Evolutionary conservation across 768 basidiomycete species (phyloP).

Genomic region (Mycena galopus): DNA sequence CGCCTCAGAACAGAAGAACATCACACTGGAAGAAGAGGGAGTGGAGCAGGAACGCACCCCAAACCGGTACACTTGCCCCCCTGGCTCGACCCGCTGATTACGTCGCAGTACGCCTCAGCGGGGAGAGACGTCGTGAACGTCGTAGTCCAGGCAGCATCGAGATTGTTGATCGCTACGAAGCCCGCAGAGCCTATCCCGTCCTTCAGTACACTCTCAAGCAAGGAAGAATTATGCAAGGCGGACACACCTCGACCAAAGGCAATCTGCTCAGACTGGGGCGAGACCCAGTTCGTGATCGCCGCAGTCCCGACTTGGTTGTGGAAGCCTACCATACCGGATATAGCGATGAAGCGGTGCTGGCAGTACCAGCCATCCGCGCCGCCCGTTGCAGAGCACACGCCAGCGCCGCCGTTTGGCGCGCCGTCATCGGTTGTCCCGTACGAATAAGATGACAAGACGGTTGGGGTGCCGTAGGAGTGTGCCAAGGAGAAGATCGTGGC

Average conservation of each 20-base stretch:
- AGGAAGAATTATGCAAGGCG: not conserved
- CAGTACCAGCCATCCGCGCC: slow-evolving; percentile 74
- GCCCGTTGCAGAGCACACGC: slow-evolving; percentile 61
- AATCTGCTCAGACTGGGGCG: slow-evolving; percentile 69
- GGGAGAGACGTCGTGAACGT: slow-evolving; percentile 72
- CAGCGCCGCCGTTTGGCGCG: slow-evolving; percentile 67
- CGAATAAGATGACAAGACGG: slow-evolving; percentile 71
- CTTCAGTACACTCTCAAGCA: not conserved
- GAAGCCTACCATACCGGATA: slow-evolving; percentile 75
- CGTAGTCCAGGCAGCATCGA: slow-evolving; percentile 64
- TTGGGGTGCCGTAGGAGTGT: slow-evolving; percentile 76
- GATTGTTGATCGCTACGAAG: slow-evolving; percentile 79
- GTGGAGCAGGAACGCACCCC: slow-evolving; percentile 52
- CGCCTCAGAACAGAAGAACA: no score
- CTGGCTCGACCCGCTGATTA: slow-evolving; percentile 62
- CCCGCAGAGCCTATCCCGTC: slow-evolving; percentile 59
- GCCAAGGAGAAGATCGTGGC: slow-evolving; percentile 76
- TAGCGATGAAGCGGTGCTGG: slow-evolving; percentile 71
- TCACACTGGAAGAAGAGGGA: not conserved
- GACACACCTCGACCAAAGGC: slow-evolving; percentile 72
- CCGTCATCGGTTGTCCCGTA: slow-evolving; percentile 67
- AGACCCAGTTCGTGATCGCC: slow-evolving; percentile 67
- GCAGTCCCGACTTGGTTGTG: slow-evolving; percentile 68
- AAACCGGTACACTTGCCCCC: slow-evolving; percentile 63
- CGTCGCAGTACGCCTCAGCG: slow-evolving; percentile 73